A percentile compares a stretch with the other conserved stretches of the same genome.
Conservation (phyloP, 2,329 filamentous ascomycete species). For the Penicillium sp. region DNA sequence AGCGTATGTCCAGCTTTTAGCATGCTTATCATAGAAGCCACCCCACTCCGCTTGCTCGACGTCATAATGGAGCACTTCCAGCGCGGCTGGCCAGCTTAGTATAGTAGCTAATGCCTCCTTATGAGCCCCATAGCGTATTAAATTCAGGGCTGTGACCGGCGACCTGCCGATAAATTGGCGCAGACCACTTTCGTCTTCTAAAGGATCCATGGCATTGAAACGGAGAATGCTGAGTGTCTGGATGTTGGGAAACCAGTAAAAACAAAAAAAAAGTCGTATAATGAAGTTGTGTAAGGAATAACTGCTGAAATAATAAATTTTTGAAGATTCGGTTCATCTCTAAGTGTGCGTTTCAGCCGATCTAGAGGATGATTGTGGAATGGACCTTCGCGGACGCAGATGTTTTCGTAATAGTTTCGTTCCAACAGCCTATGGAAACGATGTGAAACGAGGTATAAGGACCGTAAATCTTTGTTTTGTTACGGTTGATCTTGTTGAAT, state of each 20-base stretch:
- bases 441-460: background rate
- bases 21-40: constrained; percentile 2
- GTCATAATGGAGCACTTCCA: constrained; percentile 17
- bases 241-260: background rate
- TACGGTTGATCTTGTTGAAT: background rate
- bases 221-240: background rate
- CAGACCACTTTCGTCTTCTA: background rate
- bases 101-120: constrained; percentile 13
- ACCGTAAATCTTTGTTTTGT: background rate
- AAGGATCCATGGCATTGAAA: background rate
- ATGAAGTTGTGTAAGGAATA: background rate
- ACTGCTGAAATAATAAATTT: background rate
- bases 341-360: background rate
- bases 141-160: constrained; percentile 2
- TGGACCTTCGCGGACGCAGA: background rate
- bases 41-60: constrained; percentile 12
- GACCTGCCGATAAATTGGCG: constrained; percentile 4
- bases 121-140: constrained; percentile 15
- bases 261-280: background rate
- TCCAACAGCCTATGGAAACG: background rate
- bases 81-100: constrained; percentile 14
- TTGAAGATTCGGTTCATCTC: background rate
- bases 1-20: constrained; percentile 7
- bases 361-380: background rate
- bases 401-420: background rate